Evolutionary conservation across 1,139 yeast species (phyloP).

Genomic region (Taphrina wiesneri): DNA sequence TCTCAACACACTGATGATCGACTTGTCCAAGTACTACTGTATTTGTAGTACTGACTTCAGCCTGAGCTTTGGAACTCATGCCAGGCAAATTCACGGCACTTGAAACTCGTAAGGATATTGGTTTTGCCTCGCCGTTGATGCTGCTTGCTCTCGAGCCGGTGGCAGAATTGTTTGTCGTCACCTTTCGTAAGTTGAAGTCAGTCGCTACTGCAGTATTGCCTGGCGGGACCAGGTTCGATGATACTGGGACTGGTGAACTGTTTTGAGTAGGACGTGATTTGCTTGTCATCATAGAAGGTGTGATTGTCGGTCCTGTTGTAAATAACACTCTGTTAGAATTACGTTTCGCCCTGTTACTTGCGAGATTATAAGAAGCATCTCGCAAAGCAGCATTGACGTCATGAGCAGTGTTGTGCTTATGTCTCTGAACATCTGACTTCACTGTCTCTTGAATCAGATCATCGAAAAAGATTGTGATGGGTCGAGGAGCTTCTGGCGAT

Average conservation of each 20-base stretch:
- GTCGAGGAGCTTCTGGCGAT: neutral
- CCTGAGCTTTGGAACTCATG: constrained; percentile 15
- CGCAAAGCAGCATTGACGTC: constrained; percentile 14
- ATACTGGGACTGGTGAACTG: neutral
- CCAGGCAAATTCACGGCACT: constrained; percentile 29
- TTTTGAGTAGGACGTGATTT: neutral
- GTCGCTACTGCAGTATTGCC: too few relatives aligned
- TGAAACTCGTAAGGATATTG: neutral
- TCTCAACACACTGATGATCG: constrained; percentile 5
- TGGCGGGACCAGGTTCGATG: too few relatives aligned
- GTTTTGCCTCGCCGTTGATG: constrained; percentile 7
- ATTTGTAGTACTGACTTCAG: constrained; percentile 21
- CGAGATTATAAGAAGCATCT: constrained; percentile 9
- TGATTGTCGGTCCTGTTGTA: neutral
- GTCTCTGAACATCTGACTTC: neutral
- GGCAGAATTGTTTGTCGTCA: neutral
- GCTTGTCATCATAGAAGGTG: neutral
- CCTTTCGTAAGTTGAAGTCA: neutral
- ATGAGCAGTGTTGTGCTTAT: constrained; percentile 3
- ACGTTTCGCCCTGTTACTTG: neutral
- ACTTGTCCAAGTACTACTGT: constrained; percentile 19
- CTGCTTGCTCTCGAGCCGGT: constrained; percentile 18
- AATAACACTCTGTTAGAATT: neutral
- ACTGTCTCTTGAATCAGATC: neutral
- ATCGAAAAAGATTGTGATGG: constrained; percentile 28